Evolutionary conservation across 306 rosid genomes (phyloP), one percentile per base, ranked within the genome.

Genomic region (Citrullus colocynthis): DNA sequence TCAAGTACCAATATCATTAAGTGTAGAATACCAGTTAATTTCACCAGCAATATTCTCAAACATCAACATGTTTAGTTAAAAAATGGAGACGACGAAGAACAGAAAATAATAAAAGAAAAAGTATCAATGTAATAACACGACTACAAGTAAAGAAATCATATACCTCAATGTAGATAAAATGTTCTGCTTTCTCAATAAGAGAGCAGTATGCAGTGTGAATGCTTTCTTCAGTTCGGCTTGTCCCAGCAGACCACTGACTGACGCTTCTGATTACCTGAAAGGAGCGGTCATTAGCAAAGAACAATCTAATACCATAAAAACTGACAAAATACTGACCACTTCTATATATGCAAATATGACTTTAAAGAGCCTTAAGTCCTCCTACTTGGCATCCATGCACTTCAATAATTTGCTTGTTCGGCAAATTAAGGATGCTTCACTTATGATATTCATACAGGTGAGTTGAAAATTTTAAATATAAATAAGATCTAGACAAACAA

Each of bases 191-290:
- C 82, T 92, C 97, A 24, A 96, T 96, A 61, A 96, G 93, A 81
- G 97, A 87, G 74, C 99, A 90, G 84, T 96, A 96, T 73, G 99
- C 96, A 88, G 44, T 87, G 86, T 96, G 98, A 86, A 96, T 96
- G 86, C 99, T 92, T 72, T 87, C 91, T 85, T 96, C 99, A 6
- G 82, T 87, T 93, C 86, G 98, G 83, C 99, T 96, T 82, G 99
- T 92, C 79, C 99, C 99, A 78, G 99, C 93, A 41, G 99, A 96
- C 98, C 99, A 92, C 80, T 96, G 99, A 79, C 99, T 92, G 78
- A 96, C 98, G 36, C 99, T 93, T 90, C 99, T 91, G 81, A 96
- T 89, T 66, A 96, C 90, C 99, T 96, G 85, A 82, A 81, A 84
- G 64, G 52, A 78, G 75, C 78, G 57, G 57, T 36, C 49, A 52